Conservation (phyloP, 1,284 basidiomycete species). For the Blastosporella zonata region DNA sequence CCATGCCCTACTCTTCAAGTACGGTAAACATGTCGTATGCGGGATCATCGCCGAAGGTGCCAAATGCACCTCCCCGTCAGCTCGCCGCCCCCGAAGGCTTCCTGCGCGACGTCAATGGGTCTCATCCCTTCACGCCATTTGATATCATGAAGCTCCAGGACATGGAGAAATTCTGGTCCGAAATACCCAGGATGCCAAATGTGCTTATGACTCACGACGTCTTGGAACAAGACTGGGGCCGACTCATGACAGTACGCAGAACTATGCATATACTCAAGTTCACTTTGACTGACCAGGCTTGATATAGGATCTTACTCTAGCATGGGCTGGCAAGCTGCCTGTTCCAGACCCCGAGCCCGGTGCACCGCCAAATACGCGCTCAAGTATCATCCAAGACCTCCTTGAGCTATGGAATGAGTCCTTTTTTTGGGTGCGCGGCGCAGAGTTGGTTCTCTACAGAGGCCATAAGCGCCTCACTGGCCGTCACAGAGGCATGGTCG, state of each 20-base stretch:
- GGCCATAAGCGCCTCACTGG: conserved; percentile 74
- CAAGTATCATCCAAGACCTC: conserved; percentile 61
- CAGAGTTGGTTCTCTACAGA: conserved; percentile 73
- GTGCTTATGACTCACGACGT: conserved; percentile 76
- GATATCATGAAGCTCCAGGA: conserved; percentile 66
- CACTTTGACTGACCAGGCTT: conserved; percentile 1
- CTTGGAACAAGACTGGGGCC: conserved; percentile 70
- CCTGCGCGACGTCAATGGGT: conserved; percentile 62
- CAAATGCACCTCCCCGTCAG: conserved; percentile 34
- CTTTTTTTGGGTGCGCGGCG: conserved; percentile 68
- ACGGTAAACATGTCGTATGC: conserved; percentile 22
- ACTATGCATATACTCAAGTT: neutral
- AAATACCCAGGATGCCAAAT: conserved; percentile 65
- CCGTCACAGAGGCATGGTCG: conserved; percentile 46
- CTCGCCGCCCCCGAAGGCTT: conserved; percentile 68
- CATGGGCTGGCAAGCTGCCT: conserved; percentile 71
- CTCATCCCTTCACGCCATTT: conserved; percentile 67
- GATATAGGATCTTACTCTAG: conserved; percentile 60
- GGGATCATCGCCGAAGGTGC: conserved; percentile 29
- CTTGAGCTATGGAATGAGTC: conserved; percentile 74
- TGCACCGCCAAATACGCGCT: conserved; percentile 51
- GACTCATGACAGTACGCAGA: conserved; percentile 62
- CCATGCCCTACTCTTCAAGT: conserved; percentile 17
- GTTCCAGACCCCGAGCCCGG: conserved; percentile 46
- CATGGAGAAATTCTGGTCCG: conserved; percentile 67